Conservation (phyloP, 495 filamentous ascomycete species). For the Penicillium waksmanii region DNA sequence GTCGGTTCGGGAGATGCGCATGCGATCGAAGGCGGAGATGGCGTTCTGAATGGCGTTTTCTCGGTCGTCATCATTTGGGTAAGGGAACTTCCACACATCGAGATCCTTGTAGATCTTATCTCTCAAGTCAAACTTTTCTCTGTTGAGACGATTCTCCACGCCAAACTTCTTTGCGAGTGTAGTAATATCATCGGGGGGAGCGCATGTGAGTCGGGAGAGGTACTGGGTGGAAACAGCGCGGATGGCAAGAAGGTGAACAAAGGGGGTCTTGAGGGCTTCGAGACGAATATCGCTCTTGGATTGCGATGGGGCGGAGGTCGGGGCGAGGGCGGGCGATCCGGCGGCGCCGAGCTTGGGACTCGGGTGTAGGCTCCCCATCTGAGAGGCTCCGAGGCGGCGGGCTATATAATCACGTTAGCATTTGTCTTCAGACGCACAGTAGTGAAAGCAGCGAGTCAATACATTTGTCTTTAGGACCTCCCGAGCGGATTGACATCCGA, state of each 20-base stretch:
- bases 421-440: neutral
- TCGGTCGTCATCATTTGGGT: constrained; percentile 67
- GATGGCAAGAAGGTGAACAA: constrained; percentile 74
- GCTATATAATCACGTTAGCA: constrained; percentile 1
- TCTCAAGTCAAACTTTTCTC: constrained; percentile 67
- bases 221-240: constrained; percentile 61
- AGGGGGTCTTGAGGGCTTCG: constrained; percentile 57
- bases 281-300: constrained; percentile 55
- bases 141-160: constrained; percentile 61
- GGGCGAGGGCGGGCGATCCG: constrained; percentile 45
- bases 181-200: constrained; percentile 59
- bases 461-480: constrained; percentile 36
- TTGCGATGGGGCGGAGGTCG: constrained; percentile 57
- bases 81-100: constrained; percentile 78
- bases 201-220: constrained; percentile 59
- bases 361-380: constrained; percentile 18
- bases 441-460: neutral
- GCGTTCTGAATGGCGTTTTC: constrained; percentile 82
- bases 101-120: constrained; percentile 80
- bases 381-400: constrained; percentile 2
- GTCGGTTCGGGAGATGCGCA: constrained; percentile 72
- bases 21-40: constrained; percentile 78
- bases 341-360: constrained; percentile 65
- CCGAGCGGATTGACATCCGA: constrained; percentile 4
- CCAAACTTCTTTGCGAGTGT: constrained; percentile 57